Percentiles rank a stretch among this genome's conserved stretches.
Evolutionary conservation across 208 protist species (phyloP).

Genomic region (Trichomonas vaginalis): DNA sequence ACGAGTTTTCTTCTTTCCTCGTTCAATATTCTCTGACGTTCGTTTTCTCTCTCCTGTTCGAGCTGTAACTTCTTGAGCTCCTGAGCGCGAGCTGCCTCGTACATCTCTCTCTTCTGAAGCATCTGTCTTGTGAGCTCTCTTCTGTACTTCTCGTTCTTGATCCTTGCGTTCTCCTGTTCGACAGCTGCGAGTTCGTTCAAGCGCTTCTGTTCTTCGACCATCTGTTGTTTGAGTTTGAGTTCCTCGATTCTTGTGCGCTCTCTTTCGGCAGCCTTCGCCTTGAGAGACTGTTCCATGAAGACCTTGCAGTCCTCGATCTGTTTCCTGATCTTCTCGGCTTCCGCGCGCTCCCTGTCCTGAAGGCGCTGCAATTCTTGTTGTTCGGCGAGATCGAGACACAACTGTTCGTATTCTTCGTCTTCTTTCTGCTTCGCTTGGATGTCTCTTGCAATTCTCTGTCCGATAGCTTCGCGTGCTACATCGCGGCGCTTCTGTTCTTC

Average conservation of each 20-base stretch:
- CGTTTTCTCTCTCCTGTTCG: background rate
- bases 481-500: background rate
- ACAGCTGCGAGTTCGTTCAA: background rate
- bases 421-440: background rate
- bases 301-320: background rate
- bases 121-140: background rate
- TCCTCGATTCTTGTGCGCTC: background rate
- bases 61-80: background rate
- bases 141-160: background rate
- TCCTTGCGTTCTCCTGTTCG: background rate
- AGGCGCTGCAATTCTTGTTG: background rate
- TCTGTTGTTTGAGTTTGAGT: background rate
- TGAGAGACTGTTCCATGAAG: background rate
- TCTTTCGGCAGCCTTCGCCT: background rate
- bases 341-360: background rate
- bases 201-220: background rate
- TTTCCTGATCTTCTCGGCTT: background rate
- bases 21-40: constrained; percentile 6
- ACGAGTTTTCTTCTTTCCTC: constrained; percentile 15
- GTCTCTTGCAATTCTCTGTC: background rate
- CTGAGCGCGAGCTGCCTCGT: background rate
- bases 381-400: background rate
- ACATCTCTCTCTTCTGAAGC: constrained; percentile 15
- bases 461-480: background rate
- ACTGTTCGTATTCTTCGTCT: background rate